Evolutionary conservation across 2,329 filamentous ascomycete genomes (phyloP).

Genomic region (Scedosporium boydii): DNA sequence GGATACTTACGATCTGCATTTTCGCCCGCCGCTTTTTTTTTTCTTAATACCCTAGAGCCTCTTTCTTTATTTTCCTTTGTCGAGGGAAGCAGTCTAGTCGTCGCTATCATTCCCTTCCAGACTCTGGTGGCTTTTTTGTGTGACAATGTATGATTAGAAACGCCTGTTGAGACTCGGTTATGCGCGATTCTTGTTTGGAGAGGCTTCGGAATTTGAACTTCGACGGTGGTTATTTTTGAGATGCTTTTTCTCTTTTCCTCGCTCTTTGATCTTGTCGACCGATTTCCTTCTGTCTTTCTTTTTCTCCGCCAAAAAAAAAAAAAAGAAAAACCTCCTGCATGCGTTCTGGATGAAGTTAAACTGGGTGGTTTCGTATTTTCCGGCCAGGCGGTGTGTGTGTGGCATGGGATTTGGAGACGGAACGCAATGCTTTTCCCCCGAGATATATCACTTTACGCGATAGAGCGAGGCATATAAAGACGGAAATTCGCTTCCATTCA

Average conservation of each 20-base stretch:
- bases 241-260: no score
- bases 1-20: neutral
- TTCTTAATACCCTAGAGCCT: neutral
- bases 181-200: neutral
- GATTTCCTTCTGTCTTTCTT: no score
- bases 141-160: neutral
- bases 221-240: no score
- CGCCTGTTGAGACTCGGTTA: neutral
- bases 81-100: neutral
- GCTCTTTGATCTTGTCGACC: no score
- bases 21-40: neutral
- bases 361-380: no score
- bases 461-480: neutral
- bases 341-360: no score
- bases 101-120: no score
- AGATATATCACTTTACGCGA: neutral
- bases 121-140: neutral
- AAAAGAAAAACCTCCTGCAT: no score
- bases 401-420: no score
- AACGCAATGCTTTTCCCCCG: neutral
- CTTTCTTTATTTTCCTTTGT: neutral
- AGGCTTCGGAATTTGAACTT: neutral
- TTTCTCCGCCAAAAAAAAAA: no score
- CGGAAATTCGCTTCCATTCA: neutral
- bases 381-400: no score